These are phyloP conservation scores for Serpula lacrymans DNA, from an alignment of 768 basidiomycete genomes.

Conservation along the genomic window DNA sequence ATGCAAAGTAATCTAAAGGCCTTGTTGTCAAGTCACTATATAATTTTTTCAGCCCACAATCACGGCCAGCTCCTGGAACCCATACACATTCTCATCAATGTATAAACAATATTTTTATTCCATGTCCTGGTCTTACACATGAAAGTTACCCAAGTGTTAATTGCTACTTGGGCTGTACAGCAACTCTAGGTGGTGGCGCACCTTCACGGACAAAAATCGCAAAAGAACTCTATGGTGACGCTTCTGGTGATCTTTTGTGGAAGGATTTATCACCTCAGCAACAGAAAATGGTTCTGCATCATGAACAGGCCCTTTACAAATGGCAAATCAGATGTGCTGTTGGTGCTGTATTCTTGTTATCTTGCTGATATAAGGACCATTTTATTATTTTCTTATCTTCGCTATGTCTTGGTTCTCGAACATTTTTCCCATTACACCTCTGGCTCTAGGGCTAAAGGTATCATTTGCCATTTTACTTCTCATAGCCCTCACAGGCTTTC, in stretches of 20 bases:
- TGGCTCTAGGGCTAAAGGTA: too few species aligned
- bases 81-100: too few species aligned
- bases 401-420: too few species aligned
- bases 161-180: conserved; percentile 8
- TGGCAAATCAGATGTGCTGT: conserved; percentile 3
- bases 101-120: neutral
- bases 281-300: neutral
- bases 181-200: conserved; percentile 8
- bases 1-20: neutral
- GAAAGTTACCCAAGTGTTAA: conserved; percentile 5
- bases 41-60: conserved; percentile 1
- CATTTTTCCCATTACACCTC: too few species aligned
- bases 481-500: too few species aligned
- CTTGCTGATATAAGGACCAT: too few species aligned
- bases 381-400: too few species aligned
- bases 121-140: conserved; percentile 12
- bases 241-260: too few species aligned
- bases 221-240: neutral
- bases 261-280: neutral
- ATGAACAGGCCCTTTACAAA: neutral
- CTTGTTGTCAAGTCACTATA: neutral
- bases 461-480: too few species aligned
- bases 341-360: conserved; percentile 8
- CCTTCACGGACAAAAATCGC: conserved; percentile 2
- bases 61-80: neutral